Evolutionary conservation across 2,329 filamentous ascomycete genomes (phyloP), one percentile per base, ranked within the genome.

Genomic region (Fusarium sp.): DNA sequence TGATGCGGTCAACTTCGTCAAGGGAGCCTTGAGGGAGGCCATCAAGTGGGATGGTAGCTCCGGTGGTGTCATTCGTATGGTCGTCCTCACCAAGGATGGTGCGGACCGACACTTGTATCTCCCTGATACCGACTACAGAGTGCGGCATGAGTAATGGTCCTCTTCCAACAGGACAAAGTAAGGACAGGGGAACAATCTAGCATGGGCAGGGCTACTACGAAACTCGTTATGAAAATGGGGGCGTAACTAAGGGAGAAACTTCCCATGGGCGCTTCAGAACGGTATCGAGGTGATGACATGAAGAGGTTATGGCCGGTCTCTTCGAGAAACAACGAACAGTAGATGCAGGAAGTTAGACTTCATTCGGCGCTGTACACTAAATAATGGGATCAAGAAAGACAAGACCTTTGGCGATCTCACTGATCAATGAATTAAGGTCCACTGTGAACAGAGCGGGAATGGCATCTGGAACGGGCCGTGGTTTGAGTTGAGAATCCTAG

Each of bases 1-100:
- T 57, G 95, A 97, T 67, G 96, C 96, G 1, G 90, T 99, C 71
- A 82, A 90, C 40, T 99, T 99, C 77, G 96, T 99, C 79, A 98
- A 97, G 85, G 92, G 90, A 48, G 91, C 96, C 33, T 85, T 99
- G 78, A 86, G 89, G 77, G 95, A 99, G 86, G 96, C 96, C 17
- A 98, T 99, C 87, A 97, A 97, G 84, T 99, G 96, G 96, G 96
- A 99, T 79, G 96, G 96, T 70, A 98, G 95, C 85, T 98, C 96
- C 5, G 96, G 96, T 72, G 96, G 96, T 84, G 96, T 99, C 64
- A 99, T 99, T 77, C 90, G 96, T 74, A 94, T 99, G 93, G 95
- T 98, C 67, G 96, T 99, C 63, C 84, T 99, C 82, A 99, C 95
- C 68, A 90, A 90, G 76, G 90, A 92, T 78, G 96, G 96, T 36